Evolutionary conservation across 192 early-diverging fungal species (phyloP).

Genomic region (Lobosporangium transversale): DNA sequence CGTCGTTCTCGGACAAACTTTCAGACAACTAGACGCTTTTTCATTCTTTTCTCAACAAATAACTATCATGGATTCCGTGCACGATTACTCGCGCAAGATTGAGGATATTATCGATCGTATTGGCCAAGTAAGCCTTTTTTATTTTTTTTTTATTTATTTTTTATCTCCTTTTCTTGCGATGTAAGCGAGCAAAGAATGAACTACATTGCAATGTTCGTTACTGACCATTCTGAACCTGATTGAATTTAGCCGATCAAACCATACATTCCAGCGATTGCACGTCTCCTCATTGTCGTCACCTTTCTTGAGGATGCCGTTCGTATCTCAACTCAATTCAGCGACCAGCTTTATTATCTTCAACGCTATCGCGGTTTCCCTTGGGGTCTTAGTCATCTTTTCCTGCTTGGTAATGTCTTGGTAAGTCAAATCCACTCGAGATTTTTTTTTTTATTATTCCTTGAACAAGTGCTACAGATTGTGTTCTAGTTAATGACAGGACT

Average conservation of each 20-base stretch:
- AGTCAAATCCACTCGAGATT: slow-evolving; percentile 7
- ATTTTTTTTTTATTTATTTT: no score
- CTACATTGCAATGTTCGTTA: no score
- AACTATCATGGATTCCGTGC: slow-evolving; percentile 55
- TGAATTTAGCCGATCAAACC: slow-evolving; percentile 88
- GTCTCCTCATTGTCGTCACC: slow-evolving; percentile 95
- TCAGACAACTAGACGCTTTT: no score
- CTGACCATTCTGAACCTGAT: no score
- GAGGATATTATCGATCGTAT: slow-evolving; percentile 84
- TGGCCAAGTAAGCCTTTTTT: slow-evolving; percentile 43
- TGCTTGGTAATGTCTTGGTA: slow-evolving; percentile 82
- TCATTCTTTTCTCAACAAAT: background rate
- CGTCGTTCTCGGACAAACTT: no score
- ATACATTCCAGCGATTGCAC: slow-evolving; percentile 87
- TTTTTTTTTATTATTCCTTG: background rate
- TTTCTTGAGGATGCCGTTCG: slow-evolving; percentile 95
- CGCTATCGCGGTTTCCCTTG: slow-evolving; percentile 82
- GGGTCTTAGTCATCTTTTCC: slow-evolving; percentile 87
- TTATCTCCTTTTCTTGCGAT: no score
- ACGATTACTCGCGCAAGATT: slow-evolving; percentile 64
- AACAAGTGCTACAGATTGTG: no score
- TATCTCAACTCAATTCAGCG: slow-evolving; percentile 88
- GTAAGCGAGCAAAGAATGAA: no score
- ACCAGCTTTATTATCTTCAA: slow-evolving; percentile 89
- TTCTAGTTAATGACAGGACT: no score